phyloP scores from a whole-genome alignment of 2,329 filamentous ascomycete genomes.

The Neofusicoccum cordaticola region DNA sequence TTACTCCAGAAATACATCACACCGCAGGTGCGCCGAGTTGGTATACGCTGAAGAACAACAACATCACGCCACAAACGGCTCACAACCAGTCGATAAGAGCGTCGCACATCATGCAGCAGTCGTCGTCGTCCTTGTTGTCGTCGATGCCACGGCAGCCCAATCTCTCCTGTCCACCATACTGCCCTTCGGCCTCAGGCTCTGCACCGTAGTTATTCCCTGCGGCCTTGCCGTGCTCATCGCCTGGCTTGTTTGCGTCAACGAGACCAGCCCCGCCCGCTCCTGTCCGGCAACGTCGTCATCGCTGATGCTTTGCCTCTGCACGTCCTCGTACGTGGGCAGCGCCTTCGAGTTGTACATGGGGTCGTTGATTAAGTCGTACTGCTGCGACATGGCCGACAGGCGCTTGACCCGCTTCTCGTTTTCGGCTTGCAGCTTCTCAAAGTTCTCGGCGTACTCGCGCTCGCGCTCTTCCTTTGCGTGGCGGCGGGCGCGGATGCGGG shows the following conservation, averaged over 20 bases:
- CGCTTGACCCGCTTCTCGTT: constrained; percentile 11
- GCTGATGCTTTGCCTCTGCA: no score
- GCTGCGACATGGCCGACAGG: neutral
- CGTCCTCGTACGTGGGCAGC: no score
- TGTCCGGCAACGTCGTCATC: no score
- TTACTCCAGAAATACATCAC: neutral
- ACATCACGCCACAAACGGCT: neutral
- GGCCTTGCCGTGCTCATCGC: no score
- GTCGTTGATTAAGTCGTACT: no score
- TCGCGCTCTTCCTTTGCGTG: neutral
- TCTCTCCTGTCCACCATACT: constrained; percentile 1
- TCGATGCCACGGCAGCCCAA: neutral
- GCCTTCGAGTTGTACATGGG: no score
- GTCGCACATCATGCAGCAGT: neutral
- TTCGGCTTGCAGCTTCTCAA: neutral
- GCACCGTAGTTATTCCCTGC: neutral
- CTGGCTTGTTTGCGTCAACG: no score
- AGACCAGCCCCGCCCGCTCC: no score
- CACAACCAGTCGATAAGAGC: neutral
- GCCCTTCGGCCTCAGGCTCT: neutral
- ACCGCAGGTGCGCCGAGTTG: no score
- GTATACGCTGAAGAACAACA: neutral
- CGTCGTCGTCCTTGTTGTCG: neutral
- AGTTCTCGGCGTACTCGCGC: constrained; percentile 11
- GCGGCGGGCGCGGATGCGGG: neutral